These are phyloP conservation scores for Mortierella claussenii DNA, from an alignment of 192 early-diverging fungal genomes.

Conservation along the genomic window DNA sequence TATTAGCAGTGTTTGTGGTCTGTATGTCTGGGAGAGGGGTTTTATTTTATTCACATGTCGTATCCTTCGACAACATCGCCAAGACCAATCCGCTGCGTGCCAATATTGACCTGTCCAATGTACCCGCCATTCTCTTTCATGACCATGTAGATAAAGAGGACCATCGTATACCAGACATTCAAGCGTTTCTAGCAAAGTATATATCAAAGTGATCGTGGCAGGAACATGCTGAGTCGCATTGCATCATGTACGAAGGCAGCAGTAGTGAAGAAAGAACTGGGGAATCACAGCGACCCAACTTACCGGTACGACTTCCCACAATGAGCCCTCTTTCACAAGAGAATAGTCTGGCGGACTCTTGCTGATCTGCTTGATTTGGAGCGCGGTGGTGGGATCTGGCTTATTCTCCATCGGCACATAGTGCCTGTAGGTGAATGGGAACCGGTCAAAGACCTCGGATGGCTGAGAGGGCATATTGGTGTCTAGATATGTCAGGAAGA, in stretches of 20 bases:
- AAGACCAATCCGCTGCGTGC: constrained; percentile 61
- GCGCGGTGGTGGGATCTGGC: constrained; percentile 57
- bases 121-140: constrained; percentile 65
- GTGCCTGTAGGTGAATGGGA: constrained; percentile 66
- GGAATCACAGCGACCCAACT: no score
- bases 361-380: constrained; percentile 66
- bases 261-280: no score
- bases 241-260: no score
- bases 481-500: constrained; percentile 71
- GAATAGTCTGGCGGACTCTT: constrained; percentile 63
- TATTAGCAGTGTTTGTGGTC: no score
- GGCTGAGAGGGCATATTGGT: constrained; percentile 59
- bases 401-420: constrained; percentile 61
- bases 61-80: constrained; percentile 62
- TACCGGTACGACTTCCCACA: constrained; percentile 64
- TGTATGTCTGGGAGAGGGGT: no score
- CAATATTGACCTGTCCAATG: constrained; percentile 64
- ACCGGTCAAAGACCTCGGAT: constrained; percentile 54
- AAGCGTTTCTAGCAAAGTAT: constrained; percentile 35
- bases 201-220: constrained; percentile 22
- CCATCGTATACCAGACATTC: constrained; percentile 56
- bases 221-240: no score
- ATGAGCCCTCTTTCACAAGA: constrained; percentile 61
- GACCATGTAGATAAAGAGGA: constrained; percentile 65
- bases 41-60: constrained; percentile 34